These are phyloP conservation scores for Fusarium redolens DNA, from an alignment of 2,329 filamentous ascomycete species.

Conservation along the genomic window DNA sequence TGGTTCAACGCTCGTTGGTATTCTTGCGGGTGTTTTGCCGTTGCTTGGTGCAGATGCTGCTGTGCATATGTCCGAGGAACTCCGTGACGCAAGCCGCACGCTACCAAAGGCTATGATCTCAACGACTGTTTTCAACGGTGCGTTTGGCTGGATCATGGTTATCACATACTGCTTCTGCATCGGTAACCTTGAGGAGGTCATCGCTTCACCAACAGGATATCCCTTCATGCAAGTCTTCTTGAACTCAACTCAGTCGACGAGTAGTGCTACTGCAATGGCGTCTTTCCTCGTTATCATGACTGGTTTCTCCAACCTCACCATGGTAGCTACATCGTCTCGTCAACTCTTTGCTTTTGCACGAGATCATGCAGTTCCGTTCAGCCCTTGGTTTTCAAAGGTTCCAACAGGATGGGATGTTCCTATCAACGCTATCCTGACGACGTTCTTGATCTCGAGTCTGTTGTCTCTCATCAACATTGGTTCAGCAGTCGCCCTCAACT, in stretches of 20 bases:
- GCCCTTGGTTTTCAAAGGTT: constrained; percentile 37
- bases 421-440: constrained; percentile 34
- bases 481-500: constrained; percentile 32
- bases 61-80: constrained; percentile 40
- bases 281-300: constrained; percentile 40
- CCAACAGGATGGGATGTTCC: constrained; percentile 32
- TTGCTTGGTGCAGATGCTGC: constrained; percentile 38
- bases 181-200: constrained; percentile 34
- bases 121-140: constrained; percentile 36
- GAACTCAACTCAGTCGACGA: constrained; percentile 34
- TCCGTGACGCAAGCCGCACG: constrained; percentile 35
- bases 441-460: constrained; percentile 33
- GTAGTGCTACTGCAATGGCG: constrained; percentile 34
- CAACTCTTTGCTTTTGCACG: constrained; percentile 39
- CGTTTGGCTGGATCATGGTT: constrained; percentile 41
- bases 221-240: constrained; percentile 41
- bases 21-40: constrained; percentile 34
- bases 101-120: constrained; percentile 35
- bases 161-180: constrained; percentile 41
- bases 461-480: constrained; percentile 40
- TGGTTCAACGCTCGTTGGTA: constrained; percentile 33
- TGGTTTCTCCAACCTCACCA: constrained; percentile 36
- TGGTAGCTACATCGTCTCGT: constrained; percentile 38
- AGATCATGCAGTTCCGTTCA: constrained; percentile 40
- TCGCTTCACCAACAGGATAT: constrained; percentile 30